Evolutionary conservation across 352 stramenopile species (phyloP), one percentile per base, ranked within the genome.

Genomic region (Phytophthora citricola): DNA sequence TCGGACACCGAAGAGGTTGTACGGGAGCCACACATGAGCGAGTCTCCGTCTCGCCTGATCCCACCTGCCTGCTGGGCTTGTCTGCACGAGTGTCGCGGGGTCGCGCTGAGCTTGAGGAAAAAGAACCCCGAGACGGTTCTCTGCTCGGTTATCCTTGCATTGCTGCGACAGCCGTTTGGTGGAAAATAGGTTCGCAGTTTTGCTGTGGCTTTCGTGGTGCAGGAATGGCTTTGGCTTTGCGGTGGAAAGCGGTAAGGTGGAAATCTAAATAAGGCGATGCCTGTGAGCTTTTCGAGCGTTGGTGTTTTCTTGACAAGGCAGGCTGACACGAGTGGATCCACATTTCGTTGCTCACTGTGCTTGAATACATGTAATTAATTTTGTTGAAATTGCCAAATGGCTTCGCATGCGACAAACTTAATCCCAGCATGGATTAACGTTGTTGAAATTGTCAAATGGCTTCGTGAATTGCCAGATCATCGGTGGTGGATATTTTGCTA

Each of bases 181-280:
- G 53, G 45, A 68, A 66, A 63, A 60, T 69, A 69, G 61, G 54
- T 62, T 55, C 46, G 32, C 53, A 32, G 61, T 38, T 63, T 69
- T 64, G 31, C 8, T 9, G 31, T 7, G 31, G 9, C 31, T 36
- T 36, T 36, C 31, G 29, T 10, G 29, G 22, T 15, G 15, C 36
- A 57, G 24, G 24, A 26, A 26, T 26, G 24, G 24, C 24, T 26
- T 26, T 26, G 24, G 24, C 24, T 26, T 26, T 3, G 38, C 14
- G 5, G 8, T 27, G 7, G 20, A 46, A 56, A 56, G 31, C 17
- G 29, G 27, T 5, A 26, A 17, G 5, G 20, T 48, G 34, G 49
- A 22, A 4, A 56, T 55, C 14, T 11, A 47, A 9, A 4, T 4
- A 26, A 22, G 4, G 2, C 12, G 38, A 43, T 43, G 38, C 5